Base-by-base conservation (phyloP, 768 basidiomycete genomes). In the Mycena kentingensis region DNA sequence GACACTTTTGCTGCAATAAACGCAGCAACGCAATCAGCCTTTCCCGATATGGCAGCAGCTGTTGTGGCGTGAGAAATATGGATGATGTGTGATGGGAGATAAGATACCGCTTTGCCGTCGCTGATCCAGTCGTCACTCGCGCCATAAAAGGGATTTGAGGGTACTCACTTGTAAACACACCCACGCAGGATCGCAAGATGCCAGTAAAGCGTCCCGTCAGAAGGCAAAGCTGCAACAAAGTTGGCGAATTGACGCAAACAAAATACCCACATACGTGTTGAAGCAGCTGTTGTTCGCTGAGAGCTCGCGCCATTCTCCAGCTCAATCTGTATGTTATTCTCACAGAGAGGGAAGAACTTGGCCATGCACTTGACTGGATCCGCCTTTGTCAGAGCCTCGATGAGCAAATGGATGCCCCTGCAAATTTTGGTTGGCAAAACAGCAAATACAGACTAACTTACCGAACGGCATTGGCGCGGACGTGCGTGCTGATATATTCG, bases 141-240 rank as follows among this genome's bases (percentile, higher is more conserved):
- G 52, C 43, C 51, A 25, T 39, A 11, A 34, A 51, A 26, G 45
- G 42, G 10, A 15, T 34, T 27, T 25, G 38, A 21, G 11, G 42
- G 16, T 13, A 45, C 86, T 67, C 63, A 90, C 87, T 86, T 87
- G 63, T 85, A 86, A 58, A 91, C 81, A n/a, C 84, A 76, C n/a
- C 90, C 90, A 42, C 87, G 78, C 21, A 93, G 67, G 34, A 93
- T 83, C 0, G 87, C 86, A 35, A 90, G 72, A 71, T 89, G 90
- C 88, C 90, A 93, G 62, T 94, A 91, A 44, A 96, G 74, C 16
- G 90, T 91, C 3, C 88, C 88, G 67, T 93, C 91, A 1, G 88
- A 87, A 3, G 88, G 84, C 34, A 89, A 70, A 1, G 87, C n/a
- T n/a, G n/a, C n/a, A n/a, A n/a, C n/a, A n/a, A n/a, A n/a, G n/a